Base-by-base conservation (phyloP, 305 asterid genomes). In the Rubia peregrina region DNA sequence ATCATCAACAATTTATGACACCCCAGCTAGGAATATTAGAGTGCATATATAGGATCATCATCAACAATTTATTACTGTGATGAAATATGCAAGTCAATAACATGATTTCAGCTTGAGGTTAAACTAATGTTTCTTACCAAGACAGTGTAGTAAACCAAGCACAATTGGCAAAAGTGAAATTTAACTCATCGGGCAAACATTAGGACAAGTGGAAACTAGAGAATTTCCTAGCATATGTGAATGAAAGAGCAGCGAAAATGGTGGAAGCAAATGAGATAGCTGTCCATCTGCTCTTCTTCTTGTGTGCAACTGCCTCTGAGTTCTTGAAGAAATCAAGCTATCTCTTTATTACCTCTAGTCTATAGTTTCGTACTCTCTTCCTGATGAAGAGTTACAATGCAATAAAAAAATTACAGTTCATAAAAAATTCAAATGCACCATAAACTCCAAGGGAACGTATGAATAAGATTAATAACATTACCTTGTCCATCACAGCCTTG, bases 401-500 rank as follows among this genome's bases (percentile, higher is more conserved):
- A 56, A 79, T 26, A 26, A 51, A 64, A 75, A 60, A 80, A 55
- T 46, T 53, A 63, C 38, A 62, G 6, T 41, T 26, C 51, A 21
- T 26, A 24, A 48, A 59, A 41, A 69, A 49, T 33, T 33, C 3
- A 49, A 57, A 53, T 22, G 40, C 64, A 57, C n/a, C 19, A 30
- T 14, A 61, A 36, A 61, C 12, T 46, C 61, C 14, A 42, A 51
- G 69, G 67, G 26, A 71, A 71, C 77, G 66, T 84, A 93, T 96
- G 96, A 26, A 91, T 88, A 77, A 93, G 98, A 82, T 93, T 91
- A 76, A 93, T 91, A 72, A 94, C 97, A 78, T 94, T 94, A 70
- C 98, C 85, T 94, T 94, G 65, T 97, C 98, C 99, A 94, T 88
- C 76, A 87, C 96, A 21, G 97, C 99, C 86, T 91, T 94, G 75